Percentiles rank a stretch among this genome's conserved stretches.
These are phyloP conservation scores for Tolypocladium tundrense DNA, from an alignment of 2,329 filamentous ascomycete species.

Conservation along the genomic window DNA sequence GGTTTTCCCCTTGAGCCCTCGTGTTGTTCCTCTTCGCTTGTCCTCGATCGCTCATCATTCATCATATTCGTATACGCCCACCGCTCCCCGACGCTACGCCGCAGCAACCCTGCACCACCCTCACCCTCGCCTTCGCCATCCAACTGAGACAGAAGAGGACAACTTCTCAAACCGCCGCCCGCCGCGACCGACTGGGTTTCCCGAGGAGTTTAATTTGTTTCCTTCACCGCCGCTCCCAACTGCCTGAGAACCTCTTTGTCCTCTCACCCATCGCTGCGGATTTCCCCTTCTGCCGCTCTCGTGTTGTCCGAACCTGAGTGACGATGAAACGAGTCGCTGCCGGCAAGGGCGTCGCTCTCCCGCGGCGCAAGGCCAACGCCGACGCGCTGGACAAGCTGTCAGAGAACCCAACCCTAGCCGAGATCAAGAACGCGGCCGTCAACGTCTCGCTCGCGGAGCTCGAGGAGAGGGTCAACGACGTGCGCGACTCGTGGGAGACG, in stretches of 20 bases:
- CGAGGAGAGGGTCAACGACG: slow-evolving; percentile 41
- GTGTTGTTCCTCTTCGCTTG: not conserved
- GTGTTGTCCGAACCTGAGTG: not conserved
- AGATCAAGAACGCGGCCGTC: slow-evolving; percentile 25
- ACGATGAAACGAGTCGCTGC: slow-evolving; percentile 10
- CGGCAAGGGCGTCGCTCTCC: slow-evolving; percentile 20
- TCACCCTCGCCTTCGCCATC: not conserved
- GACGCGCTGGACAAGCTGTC: slow-evolving; percentile 25
- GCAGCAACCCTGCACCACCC: not conserved
- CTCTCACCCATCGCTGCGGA: not conserved
- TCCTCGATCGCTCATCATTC: not conserved
- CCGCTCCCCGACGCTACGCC: not conserved
- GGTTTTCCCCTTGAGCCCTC: not conserved
- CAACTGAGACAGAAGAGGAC: not conserved
- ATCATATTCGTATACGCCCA: not conserved
- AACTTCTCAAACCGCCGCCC: not conserved
- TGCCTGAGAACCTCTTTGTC: not conserved
- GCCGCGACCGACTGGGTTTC: not conserved
- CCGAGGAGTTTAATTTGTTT: not conserved
- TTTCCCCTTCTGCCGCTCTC: not conserved
- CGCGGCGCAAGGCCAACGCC: slow-evolving; percentile 22
- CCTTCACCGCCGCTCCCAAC: not conserved
- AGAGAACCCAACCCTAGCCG: slow-evolving; percentile 21
- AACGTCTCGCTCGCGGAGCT: slow-evolving; percentile 31
- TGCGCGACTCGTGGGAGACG: slow-evolving; percentile 49